Evolutionary conservation across 1,284 basidiomycete genomes (phyloP).

Genomic region (Schizopora paradoxa): DNA sequence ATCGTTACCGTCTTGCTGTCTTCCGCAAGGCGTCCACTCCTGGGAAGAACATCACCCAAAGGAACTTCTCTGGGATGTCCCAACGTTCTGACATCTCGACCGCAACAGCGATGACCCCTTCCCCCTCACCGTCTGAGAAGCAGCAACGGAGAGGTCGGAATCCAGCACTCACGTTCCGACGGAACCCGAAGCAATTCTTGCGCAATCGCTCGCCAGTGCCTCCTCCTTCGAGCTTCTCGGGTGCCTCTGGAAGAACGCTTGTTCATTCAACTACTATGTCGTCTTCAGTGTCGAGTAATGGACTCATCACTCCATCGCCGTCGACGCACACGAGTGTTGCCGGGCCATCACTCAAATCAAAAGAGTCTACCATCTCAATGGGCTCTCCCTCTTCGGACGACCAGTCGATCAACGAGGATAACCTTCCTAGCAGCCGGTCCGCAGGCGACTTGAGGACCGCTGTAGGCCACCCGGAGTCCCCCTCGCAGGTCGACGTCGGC

Average conservation of each 20-base stretch:
- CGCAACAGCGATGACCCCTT: constrained; percentile 29
- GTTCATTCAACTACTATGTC: constrained; percentile 40
- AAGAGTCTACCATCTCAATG: constrained; percentile 68
- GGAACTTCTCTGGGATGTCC: constrained; percentile 48
- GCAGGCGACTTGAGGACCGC: constrained; percentile 15
- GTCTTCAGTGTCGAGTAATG: constrained; percentile 43
- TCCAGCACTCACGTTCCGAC: constrained; percentile 64
- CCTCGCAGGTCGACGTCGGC: constrained; percentile 13
- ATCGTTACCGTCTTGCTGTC: constrained; percentile 74
- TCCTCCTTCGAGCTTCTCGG: constrained; percentile 46
- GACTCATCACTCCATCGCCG: constrained; percentile 52
- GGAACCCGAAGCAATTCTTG: constrained; percentile 63
- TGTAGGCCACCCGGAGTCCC: constrained; percentile 5
- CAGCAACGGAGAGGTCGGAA: constrained; percentile 62
- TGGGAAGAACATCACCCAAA: constrained; percentile 32
- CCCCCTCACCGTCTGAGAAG: constrained; percentile 48
- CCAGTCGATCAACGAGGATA: constrained; percentile 53
- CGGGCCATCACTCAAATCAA: constrained; percentile 70
- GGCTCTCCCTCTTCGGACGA: constrained; percentile 65
- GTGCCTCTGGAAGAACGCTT: constrained; percentile 39
- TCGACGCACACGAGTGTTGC: constrained; percentile 41
- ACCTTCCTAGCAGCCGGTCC: constrained; percentile 8
- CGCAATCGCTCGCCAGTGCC: constrained; percentile 62
- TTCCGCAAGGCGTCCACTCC: constrained; percentile 74
- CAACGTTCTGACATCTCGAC: constrained; percentile 40